Evolutionary conservation across 768 basidiomycete species (phyloP), one percentile per base, ranked within the genome.

Genomic region (Coprinopsis sp.): DNA sequence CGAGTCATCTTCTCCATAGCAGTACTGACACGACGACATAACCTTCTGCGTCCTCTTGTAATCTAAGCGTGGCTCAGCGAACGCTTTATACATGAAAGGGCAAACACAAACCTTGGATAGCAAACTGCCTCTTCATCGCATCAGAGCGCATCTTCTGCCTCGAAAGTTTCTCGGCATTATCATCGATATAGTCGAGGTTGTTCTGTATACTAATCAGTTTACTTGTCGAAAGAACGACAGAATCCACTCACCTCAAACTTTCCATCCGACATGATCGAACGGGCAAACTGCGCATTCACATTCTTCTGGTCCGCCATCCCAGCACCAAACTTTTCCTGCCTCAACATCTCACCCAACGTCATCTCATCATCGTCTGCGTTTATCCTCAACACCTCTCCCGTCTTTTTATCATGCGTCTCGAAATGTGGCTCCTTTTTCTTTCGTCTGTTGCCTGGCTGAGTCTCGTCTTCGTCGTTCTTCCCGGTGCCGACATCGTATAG

Each of bases 131-230:
- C 63, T 93, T 98, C 86, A 96, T 91, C 18, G 87, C 91, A 58
- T 98, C 95, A 3, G 85, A 82, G 42, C 93, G 87, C 90, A 97
- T 93, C 67, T 95, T 98, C 64, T 91, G 84, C 46, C 94, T 73
- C 30, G 89, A 91, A 0, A 98, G 74, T 54, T 83, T 85, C 58
- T 95, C 95, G 1, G 92, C 93, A 61, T 97, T 95, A 53, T 98
- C 96, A 54, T 99, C 96, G 52, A 96, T 85, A 55, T 98, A 98
- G 37, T 97, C 96, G 25, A 94, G 69, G 56, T 94, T 81, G 53
- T 87, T 85, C 87, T 92, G 46, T 8, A 33, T 42, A 36, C 12
- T 44, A 27, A 33, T 50, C 19, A 39, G 37, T 16, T 4, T 27
- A 13, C 37, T 30, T 21, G 8, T 23, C 11, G 23, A 16, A 44